Evolutionary conservation across 768 basidiomycete genomes (phyloP).

Genomic region (Hortiboletus campestris): DNA sequence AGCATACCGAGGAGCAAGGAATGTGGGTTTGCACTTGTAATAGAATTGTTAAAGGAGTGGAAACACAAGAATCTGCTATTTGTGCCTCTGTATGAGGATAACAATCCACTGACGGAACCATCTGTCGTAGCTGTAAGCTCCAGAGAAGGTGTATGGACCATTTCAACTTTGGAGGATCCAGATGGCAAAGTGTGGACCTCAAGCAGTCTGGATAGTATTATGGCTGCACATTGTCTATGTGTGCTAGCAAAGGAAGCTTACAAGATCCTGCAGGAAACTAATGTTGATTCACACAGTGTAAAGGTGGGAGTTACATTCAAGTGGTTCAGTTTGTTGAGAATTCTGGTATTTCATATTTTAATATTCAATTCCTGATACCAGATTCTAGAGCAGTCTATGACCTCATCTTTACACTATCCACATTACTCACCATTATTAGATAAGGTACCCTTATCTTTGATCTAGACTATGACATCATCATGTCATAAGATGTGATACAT

Average conservation of each 20-base stretch:
- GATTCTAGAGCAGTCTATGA: too few relatives aligned
- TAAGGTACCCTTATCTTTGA: too few relatives aligned
- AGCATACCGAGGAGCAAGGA: slow-evolving; percentile 73
- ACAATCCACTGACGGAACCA: slow-evolving; percentile 3
- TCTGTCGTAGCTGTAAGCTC: slow-evolving; percentile 28
- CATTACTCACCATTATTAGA: too few relatives aligned
- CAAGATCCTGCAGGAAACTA: slow-evolving; percentile 52
- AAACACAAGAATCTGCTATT: slow-evolving; percentile 72
- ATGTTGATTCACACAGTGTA: slow-evolving; percentile 51
- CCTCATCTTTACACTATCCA: too few relatives aligned
- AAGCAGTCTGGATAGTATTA: slow-evolving; percentile 58
- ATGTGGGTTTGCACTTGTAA: slow-evolving; percentile 71
- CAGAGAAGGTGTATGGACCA: slow-evolving; percentile 62
- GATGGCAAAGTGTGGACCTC: slow-evolving; percentile 77
- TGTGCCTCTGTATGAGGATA: slow-evolving; percentile 64
- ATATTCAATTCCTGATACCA: too few relatives aligned
- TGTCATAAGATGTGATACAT: too few relatives aligned
- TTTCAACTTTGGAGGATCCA: slow-evolving; percentile 76
- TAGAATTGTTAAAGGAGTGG: slow-evolving; percentile 80
- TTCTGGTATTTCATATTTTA: too few relatives aligned
- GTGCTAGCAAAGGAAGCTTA: slow-evolving; percentile 77
- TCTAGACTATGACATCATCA: too few relatives aligned
- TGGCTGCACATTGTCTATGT: slow-evolving; percentile 71
- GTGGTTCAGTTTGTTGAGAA: neutral
- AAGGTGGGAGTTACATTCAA: slow-evolving; percentile 43